Percentiles rank a stretch among this genome's conserved stretches.
These are phyloP conservation scores for Rhizophagus clarus DNA, from an alignment of 192 early-diverging fungal genomes.

Conservation along the genomic window DNA sequence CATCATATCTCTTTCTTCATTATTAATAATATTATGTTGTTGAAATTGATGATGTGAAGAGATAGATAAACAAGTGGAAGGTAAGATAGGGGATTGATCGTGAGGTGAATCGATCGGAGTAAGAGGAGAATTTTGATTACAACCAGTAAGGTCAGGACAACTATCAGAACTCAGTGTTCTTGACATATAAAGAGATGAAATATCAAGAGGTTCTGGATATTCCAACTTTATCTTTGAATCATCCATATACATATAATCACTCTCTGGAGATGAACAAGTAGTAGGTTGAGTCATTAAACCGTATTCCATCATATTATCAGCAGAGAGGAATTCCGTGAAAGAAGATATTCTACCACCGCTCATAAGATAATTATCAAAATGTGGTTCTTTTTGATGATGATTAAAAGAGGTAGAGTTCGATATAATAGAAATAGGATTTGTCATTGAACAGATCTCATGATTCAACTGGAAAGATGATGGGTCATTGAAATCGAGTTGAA, in stretches of 20 bases:
- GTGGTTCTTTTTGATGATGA: background rate
- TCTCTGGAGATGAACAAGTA: background rate
- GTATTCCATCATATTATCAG: conserved; percentile 1
- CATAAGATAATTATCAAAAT: background rate
- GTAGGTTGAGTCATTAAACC: background rate
- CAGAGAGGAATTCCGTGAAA: conserved; percentile 8
- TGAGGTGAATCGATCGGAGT: conserved; percentile 13
- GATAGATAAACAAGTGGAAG: background rate
- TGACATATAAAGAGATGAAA: background rate
- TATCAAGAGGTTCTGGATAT: background rate
- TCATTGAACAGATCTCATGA: too few species aligned
- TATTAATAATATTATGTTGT: background rate
- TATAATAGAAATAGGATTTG: background rate
- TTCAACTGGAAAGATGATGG: too few species aligned
- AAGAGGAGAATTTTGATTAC: background rate
- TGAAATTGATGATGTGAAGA: background rate
- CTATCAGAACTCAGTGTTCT: background rate
- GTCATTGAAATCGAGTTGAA: too few species aligned
- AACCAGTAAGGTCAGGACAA: conserved; percentile 11
- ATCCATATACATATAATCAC: background rate
- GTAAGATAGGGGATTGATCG: conserved; percentile 25
- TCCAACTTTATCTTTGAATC: conserved; percentile 28
- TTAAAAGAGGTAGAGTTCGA: background rate
- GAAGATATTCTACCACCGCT: background rate
- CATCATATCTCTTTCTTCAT: background rate